Conservation (phyloP, 345 rosid species). For the Syzygium aqueum region DNA sequence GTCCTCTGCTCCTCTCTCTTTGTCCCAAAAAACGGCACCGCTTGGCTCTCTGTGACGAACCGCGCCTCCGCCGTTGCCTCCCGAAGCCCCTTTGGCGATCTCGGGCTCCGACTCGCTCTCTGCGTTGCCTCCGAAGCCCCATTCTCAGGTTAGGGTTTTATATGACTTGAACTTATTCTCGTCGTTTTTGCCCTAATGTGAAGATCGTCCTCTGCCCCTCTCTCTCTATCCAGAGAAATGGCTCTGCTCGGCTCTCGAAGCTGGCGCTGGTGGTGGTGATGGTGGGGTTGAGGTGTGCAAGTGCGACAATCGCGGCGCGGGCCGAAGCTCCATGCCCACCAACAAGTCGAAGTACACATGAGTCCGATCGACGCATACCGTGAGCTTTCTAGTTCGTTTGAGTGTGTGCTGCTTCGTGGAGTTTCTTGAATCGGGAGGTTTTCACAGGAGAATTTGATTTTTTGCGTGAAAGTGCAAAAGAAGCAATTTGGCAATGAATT, state of each 20-base stretch:
- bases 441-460: background rate
- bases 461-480: background rate
- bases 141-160: too few relatives aligned
- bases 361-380: conserved; percentile 6
- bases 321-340: conserved; percentile 73
- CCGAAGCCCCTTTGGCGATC: too few relatives aligned
- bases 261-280: background rate
- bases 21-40: too few relatives aligned
- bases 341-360: conserved; percentile 64
- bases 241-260: background rate
- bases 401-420: background rate
- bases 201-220: too few relatives aligned
- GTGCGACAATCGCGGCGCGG: conserved; percentile 91
- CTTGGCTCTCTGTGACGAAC: too few relatives aligned
- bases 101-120: too few relatives aligned
- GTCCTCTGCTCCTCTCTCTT: too few relatives aligned
- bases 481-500: background rate
- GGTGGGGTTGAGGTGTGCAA: conserved; percentile 68
- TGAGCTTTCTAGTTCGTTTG: background rate
- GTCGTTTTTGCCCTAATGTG: too few relatives aligned
- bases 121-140: too few relatives aligned
- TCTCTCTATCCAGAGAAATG: too few relatives aligned
- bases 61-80: too few relatives aligned
- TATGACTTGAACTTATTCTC: too few relatives aligned
- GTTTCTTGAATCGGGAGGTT: background rate